Evolutionary conservation across 164 flowering plant species (phyloP), one percentile per base, ranked within the genome.

Genomic region (Liriodendron chinense): DNA sequence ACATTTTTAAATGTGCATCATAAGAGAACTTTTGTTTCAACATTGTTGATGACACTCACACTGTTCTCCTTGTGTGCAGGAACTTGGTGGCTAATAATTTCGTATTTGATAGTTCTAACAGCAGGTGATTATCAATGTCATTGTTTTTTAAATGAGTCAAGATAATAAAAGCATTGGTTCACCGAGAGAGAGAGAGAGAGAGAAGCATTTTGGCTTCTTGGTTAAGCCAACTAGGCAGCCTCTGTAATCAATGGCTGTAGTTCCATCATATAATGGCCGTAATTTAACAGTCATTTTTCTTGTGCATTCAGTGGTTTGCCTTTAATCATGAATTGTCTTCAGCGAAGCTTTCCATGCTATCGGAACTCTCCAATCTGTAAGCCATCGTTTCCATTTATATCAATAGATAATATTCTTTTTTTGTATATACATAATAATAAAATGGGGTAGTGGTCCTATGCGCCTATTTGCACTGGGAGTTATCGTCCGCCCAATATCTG

Each of bases 11-110:
- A 34, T 34, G 43, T 7, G 5, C 43, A 34, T 34, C 0, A 34
- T 34, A 34, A 34, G 43, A 34, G 43, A 6, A 34, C 62, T 20
- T 57, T 10, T 57, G 7, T 64, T 64, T 64, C 26, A 9, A 64
- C 67, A 24, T 16, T 64, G 23, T 61, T 2, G 64, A 57, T 57
- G 62, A 20, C 13, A 57, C n/a, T 57, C 4, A 57, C 62, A 3
- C 16, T 57, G 62, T 20, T 4, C 62, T 4, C 43, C 43, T 34
- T 34, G 43, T 34, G 3, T 34, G 85, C 90, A 91, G 98, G 56
- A 91, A 90, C 74, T 75, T 93, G 73, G 91, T 90, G n/a, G 86
- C 82, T 73, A 93, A 93, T 83, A 89, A 89, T 81, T 90, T 93
- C 82, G 83, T 84, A 53, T 13, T 84, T 0, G 83, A 73, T 18